A percentile compares a stretch with the other conserved stretches of the same genome.
Evolutionary conservation across 2,329 filamentous ascomycete genomes (phyloP).

Genomic region (Conoideocrella luteorostrata): DNA sequence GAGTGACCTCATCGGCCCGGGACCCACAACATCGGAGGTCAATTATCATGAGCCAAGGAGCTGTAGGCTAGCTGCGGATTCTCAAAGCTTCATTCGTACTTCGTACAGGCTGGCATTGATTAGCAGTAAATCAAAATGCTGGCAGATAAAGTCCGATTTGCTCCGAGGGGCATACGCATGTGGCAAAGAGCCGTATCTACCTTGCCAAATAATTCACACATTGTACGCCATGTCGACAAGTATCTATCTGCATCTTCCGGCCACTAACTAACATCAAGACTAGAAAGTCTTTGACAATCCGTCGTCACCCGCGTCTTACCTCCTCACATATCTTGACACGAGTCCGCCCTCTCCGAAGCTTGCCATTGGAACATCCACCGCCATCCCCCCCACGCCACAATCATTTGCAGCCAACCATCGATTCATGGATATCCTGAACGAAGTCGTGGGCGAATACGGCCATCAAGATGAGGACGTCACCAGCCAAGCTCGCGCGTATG

Average conservation of each 20-base stretch:
- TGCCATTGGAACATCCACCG: constrained; percentile 53
- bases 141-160: constrained; percentile 18
- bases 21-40: too few relatives aligned
- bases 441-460: constrained; percentile 50
- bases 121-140: too few relatives aligned
- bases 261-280: constrained; percentile 10
- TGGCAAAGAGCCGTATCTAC: constrained; percentile 35
- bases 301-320: constrained; percentile 37
- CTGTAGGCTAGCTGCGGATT: too few relatives aligned
- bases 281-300: constrained; percentile 54
- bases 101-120: too few relatives aligned
- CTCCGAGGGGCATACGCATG: constrained; percentile 12
- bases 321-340: constrained; percentile 54
- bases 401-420: constrained; percentile 53
- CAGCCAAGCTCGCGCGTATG: constrained; percentile 53
- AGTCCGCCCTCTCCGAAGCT: constrained; percentile 47
- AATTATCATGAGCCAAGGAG: too few relatives aligned
- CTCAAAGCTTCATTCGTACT: too few relatives aligned
- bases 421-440: constrained; percentile 54
- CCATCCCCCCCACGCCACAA: constrained; percentile 53
- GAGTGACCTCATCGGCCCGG: constrained; percentile 25
- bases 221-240: constrained; percentile 34
- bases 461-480: constrained; percentile 48
- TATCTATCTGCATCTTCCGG: neutral
- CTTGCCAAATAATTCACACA: constrained; percentile 44